phyloP scores from a whole-genome alignment of 1,139 yeast species.

The Yamadazyma taylorii region DNA sequence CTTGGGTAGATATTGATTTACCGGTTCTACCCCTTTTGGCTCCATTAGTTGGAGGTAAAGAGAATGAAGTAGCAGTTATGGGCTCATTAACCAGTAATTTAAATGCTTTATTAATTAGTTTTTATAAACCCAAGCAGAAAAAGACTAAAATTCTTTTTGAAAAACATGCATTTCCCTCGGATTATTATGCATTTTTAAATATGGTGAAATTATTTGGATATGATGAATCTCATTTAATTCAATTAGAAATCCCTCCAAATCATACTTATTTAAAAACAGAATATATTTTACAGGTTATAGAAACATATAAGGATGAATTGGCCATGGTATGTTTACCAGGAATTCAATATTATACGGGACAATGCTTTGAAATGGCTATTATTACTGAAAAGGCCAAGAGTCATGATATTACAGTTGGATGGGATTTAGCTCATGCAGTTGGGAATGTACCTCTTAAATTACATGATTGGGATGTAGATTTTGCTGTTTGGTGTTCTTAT shows the following conservation, averaged over 20 bases:
- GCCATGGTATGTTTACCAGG: constrained; percentile 85
- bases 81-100: constrained; percentile 82
- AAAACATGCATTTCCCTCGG: constrained; percentile 88
- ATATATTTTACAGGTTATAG: constrained; percentile 58
- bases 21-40: constrained; percentile 71
- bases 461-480: constrained; percentile 89
- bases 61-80: constrained; percentile 80
- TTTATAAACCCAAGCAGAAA: constrained; percentile 64
- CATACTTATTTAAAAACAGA: constrained; percentile 60
- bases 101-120: constrained; percentile 70
- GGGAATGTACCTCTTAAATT: constrained; percentile 78
- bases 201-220: constrained; percentile 65
- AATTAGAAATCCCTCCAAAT: constrained; percentile 56
- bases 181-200: constrained; percentile 80
- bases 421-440: constrained; percentile 96
- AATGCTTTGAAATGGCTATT: constrained; percentile 65
- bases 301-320: constrained; percentile 57
- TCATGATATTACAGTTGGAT: constrained; percentile 67
- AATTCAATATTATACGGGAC: constrained; percentile 91
- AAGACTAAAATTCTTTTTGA: constrained; percentile 78
- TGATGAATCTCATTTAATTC: constrained; percentile 61
- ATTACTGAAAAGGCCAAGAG: constrained; percentile 60
- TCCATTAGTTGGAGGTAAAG: constrained; percentile 71
- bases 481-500: constrained; percentile 94
- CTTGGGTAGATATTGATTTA: constrained; percentile 84